Evolutionary conservation across 106 monocot species (phyloP).

Genomic region (Amphibolis antarctica): DNA sequence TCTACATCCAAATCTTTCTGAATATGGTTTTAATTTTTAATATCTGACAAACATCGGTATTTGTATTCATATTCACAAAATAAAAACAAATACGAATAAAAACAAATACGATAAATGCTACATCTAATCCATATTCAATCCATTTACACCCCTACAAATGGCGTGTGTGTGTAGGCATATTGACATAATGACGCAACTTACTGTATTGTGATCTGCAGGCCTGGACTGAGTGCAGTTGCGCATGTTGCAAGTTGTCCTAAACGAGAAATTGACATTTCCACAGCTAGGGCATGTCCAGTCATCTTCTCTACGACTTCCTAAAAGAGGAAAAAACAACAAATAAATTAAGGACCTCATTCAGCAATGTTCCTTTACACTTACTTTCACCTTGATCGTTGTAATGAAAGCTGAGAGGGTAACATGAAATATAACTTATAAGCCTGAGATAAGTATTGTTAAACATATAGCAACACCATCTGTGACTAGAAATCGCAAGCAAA

Average conservation of each 20-base stretch:
- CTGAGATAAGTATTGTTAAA: too few relatives aligned
- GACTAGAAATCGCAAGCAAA: too few relatives aligned
- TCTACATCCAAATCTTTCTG: background rate
- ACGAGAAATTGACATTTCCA: conserved; percentile 88
- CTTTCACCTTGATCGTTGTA: background rate
- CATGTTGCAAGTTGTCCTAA: conserved; percentile 96
- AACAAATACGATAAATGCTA: background rate
- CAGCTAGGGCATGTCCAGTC: conserved; percentile 94
- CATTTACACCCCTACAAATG: too few relatives aligned
- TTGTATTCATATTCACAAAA: background rate
- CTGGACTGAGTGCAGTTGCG: conserved; percentile 75
- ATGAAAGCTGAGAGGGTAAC: too few relatives aligned
- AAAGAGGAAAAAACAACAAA: background rate
- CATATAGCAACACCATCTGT: too few relatives aligned
- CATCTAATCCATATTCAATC: background rate
- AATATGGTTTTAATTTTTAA: too few relatives aligned
- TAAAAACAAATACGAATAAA: background rate
- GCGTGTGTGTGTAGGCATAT: too few relatives aligned
- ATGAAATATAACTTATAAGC: too few relatives aligned
- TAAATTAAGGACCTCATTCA: background rate
- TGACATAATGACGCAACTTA: conserved; percentile 13
- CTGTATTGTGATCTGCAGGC: conserved; percentile 66
- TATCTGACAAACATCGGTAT: background rate
- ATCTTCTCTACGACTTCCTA: conserved; percentile 85
- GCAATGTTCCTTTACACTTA: background rate